phyloP scores from a whole-genome alignment of 768 basidiomycete genomes.

The Rhizopogon vinicolor region DNA sequence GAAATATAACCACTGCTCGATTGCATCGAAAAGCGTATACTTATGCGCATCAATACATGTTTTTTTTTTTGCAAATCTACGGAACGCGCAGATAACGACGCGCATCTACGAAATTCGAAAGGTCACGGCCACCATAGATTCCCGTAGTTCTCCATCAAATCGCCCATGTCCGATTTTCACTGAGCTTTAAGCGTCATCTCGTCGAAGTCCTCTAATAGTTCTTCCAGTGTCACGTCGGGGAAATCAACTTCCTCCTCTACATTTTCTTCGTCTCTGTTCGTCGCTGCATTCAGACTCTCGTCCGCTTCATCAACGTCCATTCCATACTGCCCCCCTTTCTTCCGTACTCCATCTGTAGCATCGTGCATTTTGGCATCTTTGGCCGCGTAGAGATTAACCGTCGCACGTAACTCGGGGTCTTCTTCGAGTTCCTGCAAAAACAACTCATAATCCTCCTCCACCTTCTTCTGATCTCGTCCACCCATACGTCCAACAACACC shows the following conservation, averaged over 20 bases:
- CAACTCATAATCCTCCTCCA: conserved; percentile 94
- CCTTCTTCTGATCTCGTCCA: conserved; percentile 85
- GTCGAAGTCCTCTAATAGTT: conserved; percentile 88
- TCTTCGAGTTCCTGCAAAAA: conserved; percentile 95
- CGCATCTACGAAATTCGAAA: no score
- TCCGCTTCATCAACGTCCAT: conserved; percentile 68
- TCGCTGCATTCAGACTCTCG: conserved; percentile 19
- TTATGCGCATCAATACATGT: no score
- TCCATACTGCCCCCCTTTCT: conserved; percentile 20
- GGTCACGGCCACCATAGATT: no score
- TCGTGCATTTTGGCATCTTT: conserved; percentile 50
- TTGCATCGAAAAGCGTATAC: no score
- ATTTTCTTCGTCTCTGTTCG: conserved; percentile 30
- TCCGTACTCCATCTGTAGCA: conserved; percentile 16
- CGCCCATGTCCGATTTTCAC: no score
- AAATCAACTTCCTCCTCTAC: conserved; percentile 79
- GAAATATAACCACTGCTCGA: no score
- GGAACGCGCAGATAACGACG: no score
- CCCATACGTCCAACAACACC: conserved; percentile 91
- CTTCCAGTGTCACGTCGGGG: conserved; percentile 81
- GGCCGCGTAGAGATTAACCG: conserved; percentile 84
- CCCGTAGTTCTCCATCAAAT: no score
- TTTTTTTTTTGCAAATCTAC: no score
- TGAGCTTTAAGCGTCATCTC: conserved; percentile 75
- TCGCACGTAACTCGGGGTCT: conserved; percentile 84